Conservation (phyloP, 2,329 filamentous ascomycete genomes). For the Aspergillus fumigatus region DNA sequence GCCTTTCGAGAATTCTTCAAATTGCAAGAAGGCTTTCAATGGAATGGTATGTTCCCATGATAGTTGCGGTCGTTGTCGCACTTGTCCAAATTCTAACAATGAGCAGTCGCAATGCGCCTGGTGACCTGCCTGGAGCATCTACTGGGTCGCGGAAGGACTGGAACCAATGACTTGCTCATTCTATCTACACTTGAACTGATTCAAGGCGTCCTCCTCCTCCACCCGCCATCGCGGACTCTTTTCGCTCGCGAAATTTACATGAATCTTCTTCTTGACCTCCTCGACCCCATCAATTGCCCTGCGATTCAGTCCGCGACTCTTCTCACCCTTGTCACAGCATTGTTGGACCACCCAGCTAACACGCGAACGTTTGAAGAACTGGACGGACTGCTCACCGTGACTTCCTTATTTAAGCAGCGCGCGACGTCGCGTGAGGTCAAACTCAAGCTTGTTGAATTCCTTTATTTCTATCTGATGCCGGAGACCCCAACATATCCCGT, state of each 20-base stretch:
- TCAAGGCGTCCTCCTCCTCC: conserved; percentile 80
- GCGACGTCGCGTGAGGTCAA: conserved; percentile 84
- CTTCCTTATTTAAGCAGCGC: conserved; percentile 85
- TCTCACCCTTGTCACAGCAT: conserved; percentile 80
- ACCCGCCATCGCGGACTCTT: conserved; percentile 81
- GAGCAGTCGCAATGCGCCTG: conserved; percentile 70
- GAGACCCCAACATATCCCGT: conserved; percentile 55
- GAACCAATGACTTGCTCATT: conserved; percentile 82
- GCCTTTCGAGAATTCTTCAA: conserved; percentile 96
- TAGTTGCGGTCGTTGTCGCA: background rate
- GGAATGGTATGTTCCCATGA: conserved; percentile 61
- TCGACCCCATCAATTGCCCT: conserved; percentile 87
- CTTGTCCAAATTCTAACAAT: conserved; percentile 1
- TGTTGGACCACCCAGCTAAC: conserved; percentile 81
- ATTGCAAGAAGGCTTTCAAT: conserved; percentile 93
- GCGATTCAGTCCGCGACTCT: conserved; percentile 87
- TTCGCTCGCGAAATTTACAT: conserved; percentile 90
- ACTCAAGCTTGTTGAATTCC: conserved; percentile 90
- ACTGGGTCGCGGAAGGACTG: conserved; percentile 74
- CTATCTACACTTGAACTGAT: conserved; percentile 82
- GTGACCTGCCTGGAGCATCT: conserved; percentile 81
- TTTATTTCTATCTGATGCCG: conserved; percentile 98
- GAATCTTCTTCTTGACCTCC: conserved; percentile 92
- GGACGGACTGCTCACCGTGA: conserved; percentile 86
- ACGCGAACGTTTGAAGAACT: conserved; percentile 88